Percentiles rank a stretch among this genome's conserved stretches.
Conservation (phyloP, 148 eudicot genomes). For the Bassia scoparia region DNA sequence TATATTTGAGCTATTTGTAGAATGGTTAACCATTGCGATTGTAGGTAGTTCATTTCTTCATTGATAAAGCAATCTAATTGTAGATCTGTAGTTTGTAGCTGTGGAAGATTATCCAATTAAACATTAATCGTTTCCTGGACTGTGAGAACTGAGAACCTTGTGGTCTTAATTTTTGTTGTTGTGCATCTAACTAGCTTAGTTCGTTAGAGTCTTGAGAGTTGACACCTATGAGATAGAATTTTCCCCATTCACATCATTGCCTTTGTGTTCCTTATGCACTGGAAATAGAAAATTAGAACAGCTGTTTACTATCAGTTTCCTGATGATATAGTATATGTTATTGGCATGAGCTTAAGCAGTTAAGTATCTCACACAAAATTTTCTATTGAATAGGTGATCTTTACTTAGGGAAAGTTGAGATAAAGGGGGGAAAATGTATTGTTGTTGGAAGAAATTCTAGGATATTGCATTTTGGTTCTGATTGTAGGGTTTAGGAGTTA, state of each 20-base stretch:
- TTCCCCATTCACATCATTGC: too few relatives aligned
- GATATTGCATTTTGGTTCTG: background rate
- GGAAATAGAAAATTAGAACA: too few relatives aligned
- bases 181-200: too few relatives aligned
- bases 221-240: too few relatives aligned
- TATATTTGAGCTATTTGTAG: background rate
- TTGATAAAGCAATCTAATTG: background rate
- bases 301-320: background rate
- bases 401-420: background rate
- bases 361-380: background rate
- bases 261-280: too few relatives aligned
- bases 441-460: background rate
- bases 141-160: too few relatives aligned
- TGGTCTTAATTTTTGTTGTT: background rate
- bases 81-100: background rate
- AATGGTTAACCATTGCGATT: background rate
- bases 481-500: background rate
- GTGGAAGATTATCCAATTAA: background rate
- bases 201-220: too few relatives aligned
- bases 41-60: background rate
- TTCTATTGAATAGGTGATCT: background rate
- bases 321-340: background rate
- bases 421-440: background rate
- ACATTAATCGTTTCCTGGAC: background rate
- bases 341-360: background rate